Conservation (phyloP, 2,329 filamentous ascomycete genomes). For the Elsinoe fawcettii region DNA sequence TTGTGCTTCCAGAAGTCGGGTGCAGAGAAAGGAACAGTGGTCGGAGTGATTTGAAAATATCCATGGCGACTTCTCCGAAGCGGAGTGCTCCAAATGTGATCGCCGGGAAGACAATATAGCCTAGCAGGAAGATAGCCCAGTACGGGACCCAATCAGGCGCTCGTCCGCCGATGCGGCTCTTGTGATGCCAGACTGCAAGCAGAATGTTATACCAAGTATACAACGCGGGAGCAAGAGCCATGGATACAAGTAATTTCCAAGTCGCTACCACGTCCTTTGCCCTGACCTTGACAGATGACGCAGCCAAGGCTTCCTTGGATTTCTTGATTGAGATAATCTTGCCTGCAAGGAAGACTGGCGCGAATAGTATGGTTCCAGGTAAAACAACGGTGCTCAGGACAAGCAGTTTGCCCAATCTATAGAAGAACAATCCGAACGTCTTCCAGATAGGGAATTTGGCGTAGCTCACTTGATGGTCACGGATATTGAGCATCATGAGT, state of each 20-base stretch:
- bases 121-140: slow-evolving; percentile 65
- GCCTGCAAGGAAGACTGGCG: slow-evolving; percentile 76
- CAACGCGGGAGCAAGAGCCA: slow-evolving; percentile 72
- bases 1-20: slow-evolving; percentile 74
- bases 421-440: slow-evolving; percentile 69
- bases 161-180: slow-evolving; percentile 74
- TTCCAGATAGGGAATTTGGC: slow-evolving; percentile 71
- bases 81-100: slow-evolving; percentile 90
- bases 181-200: slow-evolving; percentile 68
- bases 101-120: slow-evolving; percentile 72
- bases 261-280: slow-evolving; percentile 86
- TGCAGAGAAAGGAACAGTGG: slow-evolving; percentile 79
- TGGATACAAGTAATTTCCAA: slow-evolving; percentile 85
- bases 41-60: slow-evolving; percentile 89
- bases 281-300: slow-evolving; percentile 80
- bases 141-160: slow-evolving; percentile 73
- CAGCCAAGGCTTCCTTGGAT: slow-evolving; percentile 73
- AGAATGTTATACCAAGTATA: slow-evolving; percentile 74
- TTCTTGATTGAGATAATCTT: slow-evolving; percentile 77
- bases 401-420: slow-evolving; percentile 68
- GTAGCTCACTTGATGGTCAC: slow-evolving; percentile 92
- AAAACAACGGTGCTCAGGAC: slow-evolving; percentile 73
- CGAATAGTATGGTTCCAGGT: slow-evolving; percentile 79
- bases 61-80: slow-evolving; percentile 97
- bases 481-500: slow-evolving; percentile 75